phyloP scores from a whole-genome alignment of 306 rosid species.

The Styphnolobium japonicum region DNA sequence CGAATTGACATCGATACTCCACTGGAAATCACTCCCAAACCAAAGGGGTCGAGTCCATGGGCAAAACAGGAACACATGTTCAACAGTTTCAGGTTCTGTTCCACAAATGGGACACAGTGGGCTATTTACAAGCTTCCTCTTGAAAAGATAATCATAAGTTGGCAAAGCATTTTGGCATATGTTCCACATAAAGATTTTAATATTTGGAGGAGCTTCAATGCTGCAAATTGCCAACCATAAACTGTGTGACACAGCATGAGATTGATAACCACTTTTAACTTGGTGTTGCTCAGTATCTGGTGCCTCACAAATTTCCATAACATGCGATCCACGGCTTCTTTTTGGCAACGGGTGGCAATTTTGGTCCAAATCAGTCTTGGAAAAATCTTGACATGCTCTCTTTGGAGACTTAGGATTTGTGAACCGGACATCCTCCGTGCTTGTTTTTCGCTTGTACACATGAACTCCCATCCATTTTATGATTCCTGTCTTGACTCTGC shows the following conservation, averaged over 20 bases:
- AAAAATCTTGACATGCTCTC: background rate
- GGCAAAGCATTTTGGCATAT: background rate
- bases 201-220: background rate
- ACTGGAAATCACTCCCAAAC: constrained; percentile 23
- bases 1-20: background rate
- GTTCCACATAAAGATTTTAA: background rate
- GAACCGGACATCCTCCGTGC: constrained; percentile 12
- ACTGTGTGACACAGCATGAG: background rate
- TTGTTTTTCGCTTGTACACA: background rate
- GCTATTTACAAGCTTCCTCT: constrained; percentile 9
- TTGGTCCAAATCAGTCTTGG: background rate
- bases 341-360: background rate
- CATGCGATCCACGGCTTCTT: background rate
- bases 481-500: background rate
- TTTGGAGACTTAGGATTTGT: background rate
- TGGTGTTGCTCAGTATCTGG: background rate
- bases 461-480: constrained; percentile 17
- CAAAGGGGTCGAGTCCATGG: constrained; percentile 22
- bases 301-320: constrained; percentile 7
- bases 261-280: background rate
- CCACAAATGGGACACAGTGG: constrained; percentile 21
- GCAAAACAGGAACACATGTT: constrained; percentile 14
- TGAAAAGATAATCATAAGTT: constrained; percentile 18
- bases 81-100: background rate
- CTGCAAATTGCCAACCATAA: background rate